Conservation (phyloP, 306 rosid species). For the Sicyos baderoa region DNA sequence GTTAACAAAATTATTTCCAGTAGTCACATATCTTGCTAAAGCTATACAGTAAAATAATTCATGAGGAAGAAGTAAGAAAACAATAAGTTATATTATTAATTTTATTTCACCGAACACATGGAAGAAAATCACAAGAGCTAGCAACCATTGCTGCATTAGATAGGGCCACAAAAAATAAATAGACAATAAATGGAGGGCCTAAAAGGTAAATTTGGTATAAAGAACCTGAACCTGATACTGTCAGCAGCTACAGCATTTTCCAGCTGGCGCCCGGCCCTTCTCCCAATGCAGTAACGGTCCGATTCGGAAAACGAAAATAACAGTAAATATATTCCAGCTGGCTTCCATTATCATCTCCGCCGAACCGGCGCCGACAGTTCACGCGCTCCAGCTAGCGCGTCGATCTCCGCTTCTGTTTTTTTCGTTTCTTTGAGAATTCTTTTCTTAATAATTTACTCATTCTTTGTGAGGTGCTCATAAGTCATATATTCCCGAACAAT, state of each 20-base stretch:
- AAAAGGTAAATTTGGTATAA: neutral
- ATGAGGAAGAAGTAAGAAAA: neutral
- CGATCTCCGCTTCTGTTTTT: neutral
- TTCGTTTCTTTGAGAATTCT: neutral
- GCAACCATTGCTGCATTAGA: neutral
- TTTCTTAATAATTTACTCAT: neutral
- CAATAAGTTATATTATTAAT: neutral
- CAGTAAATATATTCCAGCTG: slow-evolving; percentile 2
- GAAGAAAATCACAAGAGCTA: neutral
- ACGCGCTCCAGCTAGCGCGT: neutral
- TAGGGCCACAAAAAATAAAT: neutral
- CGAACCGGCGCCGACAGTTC: neutral
- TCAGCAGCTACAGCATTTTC: slow-evolving; percentile 3
- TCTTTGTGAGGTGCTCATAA: too few species aligned
- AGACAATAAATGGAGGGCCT: slow-evolving; percentile 8
- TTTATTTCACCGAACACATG: neutral
- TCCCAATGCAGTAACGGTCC: slow-evolving; percentile 2
- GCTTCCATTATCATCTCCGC: slow-evolving; percentile 8
- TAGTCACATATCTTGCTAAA: neutral
- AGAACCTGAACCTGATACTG: slow-evolving; percentile 15
- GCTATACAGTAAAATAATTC: neutral
- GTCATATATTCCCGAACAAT: too few species aligned
- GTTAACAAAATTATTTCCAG: neutral
- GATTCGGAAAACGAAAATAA: neutral
- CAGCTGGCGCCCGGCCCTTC: slow-evolving; percentile 12